Conservation (phyloP, 345 rosid species). For the Diplotaxis tenuifolia region DNA sequence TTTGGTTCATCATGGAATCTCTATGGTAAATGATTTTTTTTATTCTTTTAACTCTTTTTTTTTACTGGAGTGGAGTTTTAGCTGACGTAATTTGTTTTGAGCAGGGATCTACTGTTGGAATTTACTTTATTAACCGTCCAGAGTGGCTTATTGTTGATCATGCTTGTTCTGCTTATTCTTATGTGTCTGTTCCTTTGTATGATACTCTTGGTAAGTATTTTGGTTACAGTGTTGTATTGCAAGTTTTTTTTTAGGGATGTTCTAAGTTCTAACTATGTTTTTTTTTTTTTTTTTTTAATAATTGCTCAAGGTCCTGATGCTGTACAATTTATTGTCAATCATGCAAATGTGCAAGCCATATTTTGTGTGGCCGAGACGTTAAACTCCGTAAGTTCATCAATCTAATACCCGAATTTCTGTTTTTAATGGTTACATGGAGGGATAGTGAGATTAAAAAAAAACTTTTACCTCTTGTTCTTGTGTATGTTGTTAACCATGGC, state of each 20-base stretch:
- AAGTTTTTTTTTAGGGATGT: background rate
- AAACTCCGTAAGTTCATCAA: constrained; percentile 52
- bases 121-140: constrained; percentile 91
- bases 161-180: constrained; percentile 91
- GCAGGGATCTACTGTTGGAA: constrained; percentile 81
- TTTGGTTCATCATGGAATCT: constrained; percentile 64
- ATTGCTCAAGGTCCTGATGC: constrained; percentile 86
- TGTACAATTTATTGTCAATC: constrained; percentile 79
- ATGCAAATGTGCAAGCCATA: constrained; percentile 77
- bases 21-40: constrained; percentile 41
- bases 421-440: background rate
- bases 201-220: constrained; percentile 80
- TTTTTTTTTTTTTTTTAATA: background rate
- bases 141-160: constrained; percentile 96
- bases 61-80: background rate
- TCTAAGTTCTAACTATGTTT: no score
- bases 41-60: background rate
- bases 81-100: constrained; percentile 9
- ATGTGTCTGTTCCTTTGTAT: constrained; percentile 85
- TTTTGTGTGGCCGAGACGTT: constrained; percentile 88
- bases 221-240: constrained; percentile 27
- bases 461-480: background rate
- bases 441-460: background rate
- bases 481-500: background rate
- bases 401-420: background rate